Conservation (phyloP, 306 rosid species). For the cucumber (Cucumis sativus) region Cucumber_9930_V3 NC_026657.2:15652001-15652500, state of each 20-base stretch:
- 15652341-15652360: background rate
- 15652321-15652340: background rate
- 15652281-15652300: conserved; percentile 33
- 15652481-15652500: conserved; percentile 36
- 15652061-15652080: background rate
- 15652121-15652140: conserved; percentile 61
- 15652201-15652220: conserved; percentile 30
- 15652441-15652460: conserved; percentile 71
- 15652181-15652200: conserved; percentile 74
- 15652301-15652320: background rate
- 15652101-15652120: background rate
- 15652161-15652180: conserved; percentile 72
- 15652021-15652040: background rate
- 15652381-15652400: conserved; percentile 23
- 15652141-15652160: conserved; percentile 50
- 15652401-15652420: conserved; percentile 28
- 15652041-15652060: background rate
- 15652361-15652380: background rate
- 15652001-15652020: background rate
- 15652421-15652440: conserved; percentile 59
- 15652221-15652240: conserved; percentile 78
- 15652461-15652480: conserved; percentile 43
- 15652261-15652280: conserved; percentile 32
- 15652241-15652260: conserved; percentile 60
- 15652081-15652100: background rate